These are phyloP conservation scores for Blakeslea trispora DNA, from an alignment of 371 early-diverging fungal genomes.

Conservation along the genomic window DNA sequence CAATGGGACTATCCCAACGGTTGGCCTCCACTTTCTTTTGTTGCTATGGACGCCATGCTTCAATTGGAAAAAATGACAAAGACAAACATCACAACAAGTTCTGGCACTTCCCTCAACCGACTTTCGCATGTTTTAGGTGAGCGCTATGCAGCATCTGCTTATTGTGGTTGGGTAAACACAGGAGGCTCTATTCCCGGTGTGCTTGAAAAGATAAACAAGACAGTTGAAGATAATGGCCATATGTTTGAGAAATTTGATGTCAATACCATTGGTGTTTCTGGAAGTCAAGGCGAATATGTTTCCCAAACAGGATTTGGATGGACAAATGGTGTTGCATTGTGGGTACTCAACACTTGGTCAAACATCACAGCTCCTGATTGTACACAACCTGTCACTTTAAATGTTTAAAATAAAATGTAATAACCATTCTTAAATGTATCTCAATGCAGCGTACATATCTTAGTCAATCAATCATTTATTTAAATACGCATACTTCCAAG, in stretches of 20 bases:
- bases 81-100: neutral
- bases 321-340: conserved; percentile 88
- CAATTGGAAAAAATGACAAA: conserved; percentile 22
- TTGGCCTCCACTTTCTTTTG: conserved; percentile 71
- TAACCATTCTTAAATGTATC: too few species aligned
- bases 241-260: conserved; percentile 88
- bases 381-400: conserved; percentile 6
- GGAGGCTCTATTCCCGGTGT: conserved; percentile 60
- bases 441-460: too few species aligned
- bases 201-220: conserved; percentile 27
- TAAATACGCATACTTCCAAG: too few species aligned
- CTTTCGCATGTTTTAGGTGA: conserved; percentile 61
- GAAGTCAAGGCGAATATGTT: conserved; percentile 84
- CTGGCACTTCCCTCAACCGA: conserved; percentile 13
- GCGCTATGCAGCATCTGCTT: conserved; percentile 61
- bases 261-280: conserved; percentile 56
- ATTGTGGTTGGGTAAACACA: conserved; percentile 73
- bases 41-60: conserved; percentile 56
- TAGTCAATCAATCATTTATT: too few species aligned
- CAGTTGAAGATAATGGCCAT: conserved; percentile 45
- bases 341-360: conserved; percentile 60
- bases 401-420: too few species aligned
- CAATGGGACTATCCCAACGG: conserved; percentile 93
- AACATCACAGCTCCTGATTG: conserved; percentile 47
- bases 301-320: conserved; percentile 93